Evolutionary conservation across 495 filamentous ascomycete species (phyloP).

Genomic region (Tuber melanosporum): DNA sequence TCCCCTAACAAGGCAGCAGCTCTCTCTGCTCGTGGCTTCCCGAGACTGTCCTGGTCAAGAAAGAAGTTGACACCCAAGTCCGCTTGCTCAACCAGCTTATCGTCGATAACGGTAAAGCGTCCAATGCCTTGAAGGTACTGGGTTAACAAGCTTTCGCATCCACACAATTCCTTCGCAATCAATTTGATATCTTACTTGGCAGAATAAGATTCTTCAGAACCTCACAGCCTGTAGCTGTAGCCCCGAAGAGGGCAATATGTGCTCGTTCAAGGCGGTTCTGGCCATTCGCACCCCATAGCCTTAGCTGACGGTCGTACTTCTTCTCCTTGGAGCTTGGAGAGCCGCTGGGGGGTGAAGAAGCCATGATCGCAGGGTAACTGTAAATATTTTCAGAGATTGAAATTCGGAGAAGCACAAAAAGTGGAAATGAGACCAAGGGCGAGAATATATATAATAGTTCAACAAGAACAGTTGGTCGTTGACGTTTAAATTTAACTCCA

Average conservation of each 20-base stretch:
- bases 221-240: constrained; percentile 80
- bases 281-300: constrained; percentile 88
- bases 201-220: constrained; percentile 93
- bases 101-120: constrained; percentile 88
- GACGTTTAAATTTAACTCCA: too few species aligned
- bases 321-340: constrained; percentile 76
- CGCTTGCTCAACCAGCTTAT: constrained; percentile 63
- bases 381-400: not conserved
- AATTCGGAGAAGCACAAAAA: too few species aligned
- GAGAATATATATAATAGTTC: too few species aligned
- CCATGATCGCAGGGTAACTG: constrained; percentile 9
- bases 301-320: constrained; percentile 93
- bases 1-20: constrained; percentile 71
- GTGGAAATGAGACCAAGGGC: too few species aligned
- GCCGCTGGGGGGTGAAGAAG: constrained; percentile 14
- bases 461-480: too few species aligned
- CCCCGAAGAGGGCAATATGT: constrained; percentile 78
- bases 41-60: constrained; percentile 68
- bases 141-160: not conserved
- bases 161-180: not conserved
- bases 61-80: constrained; percentile 98
- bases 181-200: constrained; percentile 51
- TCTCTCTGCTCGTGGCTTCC: constrained; percentile 71
- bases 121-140: constrained; percentile 59
- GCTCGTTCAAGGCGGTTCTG: constrained; percentile 85